A percentile compares a stretch with the other conserved stretches of the same genome.
These are phyloP conservation scores for Penicillium sp. DNA, from an alignment of 2,329 filamentous ascomycete genomes.

Conservation along the genomic window DNA sequence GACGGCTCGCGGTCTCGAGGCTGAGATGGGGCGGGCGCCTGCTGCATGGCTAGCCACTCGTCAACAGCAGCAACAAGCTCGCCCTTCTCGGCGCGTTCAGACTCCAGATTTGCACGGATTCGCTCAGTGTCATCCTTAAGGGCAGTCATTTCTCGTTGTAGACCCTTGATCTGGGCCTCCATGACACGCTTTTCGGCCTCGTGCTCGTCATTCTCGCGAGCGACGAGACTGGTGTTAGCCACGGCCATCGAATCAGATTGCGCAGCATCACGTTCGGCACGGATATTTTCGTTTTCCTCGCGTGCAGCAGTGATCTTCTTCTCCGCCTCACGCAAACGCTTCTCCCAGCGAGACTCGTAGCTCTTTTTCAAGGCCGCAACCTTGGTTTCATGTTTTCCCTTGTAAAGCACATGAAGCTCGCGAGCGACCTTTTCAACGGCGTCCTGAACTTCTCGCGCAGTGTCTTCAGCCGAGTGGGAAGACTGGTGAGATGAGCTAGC, in stretches of 20 bases:
- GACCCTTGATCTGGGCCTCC: constrained; percentile 69
- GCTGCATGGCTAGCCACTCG: constrained; percentile 46
- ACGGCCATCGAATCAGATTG: constrained; percentile 55
- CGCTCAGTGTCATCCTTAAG: constrained; percentile 66
- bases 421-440: constrained; percentile 89
- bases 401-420: constrained; percentile 90
- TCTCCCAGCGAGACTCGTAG: constrained; percentile 85
- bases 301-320: constrained; percentile 64
- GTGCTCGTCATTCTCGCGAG: constrained; percentile 56
- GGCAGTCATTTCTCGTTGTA: constrained; percentile 68
- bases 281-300: constrained; percentile 72
- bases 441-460: constrained; percentile 70
- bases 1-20: constrained; percentile 15
- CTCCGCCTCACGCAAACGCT: constrained; percentile 78
- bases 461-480: constrained; percentile 46
- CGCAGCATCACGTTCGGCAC: constrained; percentile 62
- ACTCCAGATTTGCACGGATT: constrained; percentile 58
- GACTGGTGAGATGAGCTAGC: constrained; percentile 27
- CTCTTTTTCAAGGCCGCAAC: constrained; percentile 79
- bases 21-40: constrained; percentile 15
- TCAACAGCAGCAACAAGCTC: constrained; percentile 49
- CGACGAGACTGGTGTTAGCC: constrained; percentile 46
- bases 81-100: constrained; percentile 50
- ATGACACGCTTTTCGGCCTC: constrained; percentile 67
- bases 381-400: constrained; percentile 95